Evolutionary conservation across 225 moss, liverwort and hornwort species (phyloP).

Genomic region (Sphagnum tenellum): DNA sequence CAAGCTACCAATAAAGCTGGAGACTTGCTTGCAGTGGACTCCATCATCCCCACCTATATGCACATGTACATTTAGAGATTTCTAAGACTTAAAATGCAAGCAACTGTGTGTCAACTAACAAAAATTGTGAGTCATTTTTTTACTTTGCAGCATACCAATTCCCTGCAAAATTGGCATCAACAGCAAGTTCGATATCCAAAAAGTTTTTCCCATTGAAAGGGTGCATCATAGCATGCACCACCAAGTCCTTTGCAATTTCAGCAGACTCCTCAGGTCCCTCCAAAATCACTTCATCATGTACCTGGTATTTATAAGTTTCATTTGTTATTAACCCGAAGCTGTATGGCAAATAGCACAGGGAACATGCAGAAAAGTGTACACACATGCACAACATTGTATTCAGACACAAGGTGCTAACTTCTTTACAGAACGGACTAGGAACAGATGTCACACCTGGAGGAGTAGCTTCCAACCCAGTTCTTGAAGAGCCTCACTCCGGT

Average conservation of each 20-base stretch:
- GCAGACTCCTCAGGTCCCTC: conserved; percentile 83
- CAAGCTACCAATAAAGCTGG: too few relatives aligned
- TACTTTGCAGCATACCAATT: conserved; percentile 99
- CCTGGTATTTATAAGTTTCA: conserved; percentile 24
- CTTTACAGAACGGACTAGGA: background rate
- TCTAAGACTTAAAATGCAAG: too few relatives aligned
- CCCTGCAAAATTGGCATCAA: conserved; percentile 73
- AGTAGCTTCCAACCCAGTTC: conserved; percentile 89
- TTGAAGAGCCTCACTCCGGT: conserved; percentile 41
- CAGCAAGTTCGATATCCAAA: conserved; percentile 73
- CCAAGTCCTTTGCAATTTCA: conserved; percentile 57
- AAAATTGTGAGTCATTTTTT: conserved; percentile 1
- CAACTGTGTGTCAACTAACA: too few relatives aligned
- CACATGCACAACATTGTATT: too few relatives aligned
- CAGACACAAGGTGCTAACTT: background rate
- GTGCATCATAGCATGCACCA: conserved; percentile 73
- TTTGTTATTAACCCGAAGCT: too few relatives aligned
- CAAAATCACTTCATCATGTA: conserved; percentile 95
- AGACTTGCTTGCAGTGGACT: too few relatives aligned
- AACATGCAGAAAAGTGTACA: too few relatives aligned
- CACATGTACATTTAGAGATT: too few relatives aligned
- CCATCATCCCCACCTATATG: too few relatives aligned
- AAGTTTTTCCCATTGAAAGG: conserved; percentile 77
- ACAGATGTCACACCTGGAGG: conserved; percentile 51
- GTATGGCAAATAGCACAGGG: too few relatives aligned